Evolutionary conservation across 345 rosid genomes (phyloP).

Genomic region (Corymbia maculata): DNA sequence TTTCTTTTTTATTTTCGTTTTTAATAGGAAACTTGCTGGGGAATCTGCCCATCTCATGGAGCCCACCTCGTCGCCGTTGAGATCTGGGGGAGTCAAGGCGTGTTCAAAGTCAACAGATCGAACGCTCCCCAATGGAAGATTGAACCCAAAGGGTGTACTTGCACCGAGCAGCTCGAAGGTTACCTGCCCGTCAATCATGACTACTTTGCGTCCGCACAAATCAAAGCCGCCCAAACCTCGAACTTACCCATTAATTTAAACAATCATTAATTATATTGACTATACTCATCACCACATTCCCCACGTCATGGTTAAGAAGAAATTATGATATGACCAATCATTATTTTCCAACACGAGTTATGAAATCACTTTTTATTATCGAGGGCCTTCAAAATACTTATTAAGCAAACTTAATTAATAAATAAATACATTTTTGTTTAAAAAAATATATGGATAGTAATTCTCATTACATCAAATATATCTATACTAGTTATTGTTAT

Average conservation of each 20-base stretch:
- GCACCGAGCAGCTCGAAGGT: neutral
- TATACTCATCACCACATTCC: neutral
- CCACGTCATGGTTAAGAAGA: neutral
- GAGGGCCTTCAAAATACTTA: neutral
- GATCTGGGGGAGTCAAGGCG: neutral
- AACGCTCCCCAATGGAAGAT: neutral
- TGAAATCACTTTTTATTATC: neutral
- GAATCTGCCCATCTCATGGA: neutral
- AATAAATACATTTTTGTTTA: rapidly evolving
- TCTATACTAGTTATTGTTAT: rapidly evolving
- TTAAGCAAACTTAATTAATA: neutral
- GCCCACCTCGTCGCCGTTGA: neutral
- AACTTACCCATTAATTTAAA: neutral
- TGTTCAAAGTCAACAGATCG: neutral
- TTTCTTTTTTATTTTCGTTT: neutral
- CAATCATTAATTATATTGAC: neutral
- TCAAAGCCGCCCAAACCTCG: neutral
- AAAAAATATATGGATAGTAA: neutral
- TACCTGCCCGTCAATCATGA: neutral
- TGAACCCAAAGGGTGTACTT: neutral
- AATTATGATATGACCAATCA: neutral
- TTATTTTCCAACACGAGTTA: rapidly evolving
- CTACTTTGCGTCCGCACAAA: neutral
- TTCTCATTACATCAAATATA: rapidly evolving
- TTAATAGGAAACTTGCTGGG: too few relatives aligned